Evolutionary conservation across 2,329 filamentous ascomycete genomes (phyloP), one percentile per base, ranked within the genome.

Genomic region (Aspergillus sp.): DNA sequence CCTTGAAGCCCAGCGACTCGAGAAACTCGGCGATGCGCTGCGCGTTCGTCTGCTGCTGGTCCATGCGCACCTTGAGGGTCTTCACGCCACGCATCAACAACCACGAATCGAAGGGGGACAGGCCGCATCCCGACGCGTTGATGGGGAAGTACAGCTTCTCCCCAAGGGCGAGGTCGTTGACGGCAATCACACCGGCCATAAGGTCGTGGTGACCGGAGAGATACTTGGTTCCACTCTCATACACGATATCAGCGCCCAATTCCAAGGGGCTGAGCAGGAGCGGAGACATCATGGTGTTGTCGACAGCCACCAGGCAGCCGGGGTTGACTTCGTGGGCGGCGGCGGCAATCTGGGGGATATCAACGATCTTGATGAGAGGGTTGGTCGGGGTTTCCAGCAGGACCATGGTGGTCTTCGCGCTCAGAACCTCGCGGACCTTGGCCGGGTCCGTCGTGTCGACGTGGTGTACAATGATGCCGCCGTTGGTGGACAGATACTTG

Each of bases 201-300:
- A 99, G 88, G 69, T 99, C 95, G 78, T 99, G 94, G 72, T 99
- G 94, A 30, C 94, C 94, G 1, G 92, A 97, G 5, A 99, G 81
- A 67, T 99, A 99, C 73, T 99, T 99, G 20, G 94, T 99, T 51
- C 94, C 94, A 22, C 89, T 95, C 76, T 99, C 94, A 74, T 99
- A 99, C 51, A 95, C 90, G 61, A 99, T 88, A 65, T 99, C 94
- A 14, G 93, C 92, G 52, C 95, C 94, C 24, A 97, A 81, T 55
- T 97, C 93, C 16, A 99, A 83, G 5, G 94, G 94, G 75, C 96
- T 97, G 66, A 87, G 87, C 7, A 99, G 85, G 78, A 96, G 87
- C 10, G 94, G 94, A 2, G 92, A 96, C 60, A 99, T 86, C 94
- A 99, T 99, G 52, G 94, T 99, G 78, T 99, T 99, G 75, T 99